phyloP scores from a whole-genome alignment of 2,329 filamentous ascomycete species.

The Penicillium polonicum region DNA sequence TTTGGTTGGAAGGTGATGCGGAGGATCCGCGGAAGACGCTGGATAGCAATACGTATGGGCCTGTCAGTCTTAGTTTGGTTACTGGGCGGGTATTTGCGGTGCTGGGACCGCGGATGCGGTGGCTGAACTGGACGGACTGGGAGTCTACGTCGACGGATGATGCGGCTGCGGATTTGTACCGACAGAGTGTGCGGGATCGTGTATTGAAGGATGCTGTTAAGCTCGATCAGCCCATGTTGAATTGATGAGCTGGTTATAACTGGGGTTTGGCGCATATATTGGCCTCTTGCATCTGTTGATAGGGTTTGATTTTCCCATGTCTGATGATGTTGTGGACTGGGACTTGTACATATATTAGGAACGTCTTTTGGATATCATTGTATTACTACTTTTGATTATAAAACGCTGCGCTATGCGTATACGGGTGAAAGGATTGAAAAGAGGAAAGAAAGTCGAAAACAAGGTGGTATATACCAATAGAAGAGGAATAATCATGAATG shows the following conservation, averaged over 20 bases:
- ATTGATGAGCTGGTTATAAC: constrained; percentile 1
- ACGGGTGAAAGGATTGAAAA: not conserved
- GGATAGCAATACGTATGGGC: constrained; percentile 90
- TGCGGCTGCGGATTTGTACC: constrained; percentile 31
- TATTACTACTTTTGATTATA: constrained; percentile 18
- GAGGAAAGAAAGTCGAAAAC: not conserved
- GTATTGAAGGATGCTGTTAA: constrained; percentile 40
- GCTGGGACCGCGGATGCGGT: constrained; percentile 59
- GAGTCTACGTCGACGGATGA: constrained; percentile 12
- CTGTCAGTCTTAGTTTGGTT: constrained; percentile 72
- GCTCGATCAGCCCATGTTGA: constrained; percentile 32
- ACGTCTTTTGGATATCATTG: constrained; percentile 11
- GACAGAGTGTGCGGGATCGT: constrained; percentile 35
- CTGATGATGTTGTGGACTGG: not conserved
- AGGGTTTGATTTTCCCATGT: not conserved
- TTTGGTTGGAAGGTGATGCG: constrained; percentile 95
- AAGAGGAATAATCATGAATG: constrained; percentile 3
- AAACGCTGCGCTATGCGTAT: not conserved
- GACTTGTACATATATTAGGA: constrained; percentile 14
- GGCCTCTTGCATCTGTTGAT: constrained; percentile 8
- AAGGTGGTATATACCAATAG: not conserved
- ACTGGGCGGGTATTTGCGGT: constrained; percentile 72
- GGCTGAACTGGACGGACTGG: constrained; percentile 41
- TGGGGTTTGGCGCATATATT: not conserved
- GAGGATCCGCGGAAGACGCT: constrained; percentile 61